Percentiles rank a stretch among this genome's conserved stretches.
Evolutionary conservation across 2,329 filamentous ascomycete genomes (phyloP).

Genomic region (Aspergillus fumigatiaffinis): DNA sequence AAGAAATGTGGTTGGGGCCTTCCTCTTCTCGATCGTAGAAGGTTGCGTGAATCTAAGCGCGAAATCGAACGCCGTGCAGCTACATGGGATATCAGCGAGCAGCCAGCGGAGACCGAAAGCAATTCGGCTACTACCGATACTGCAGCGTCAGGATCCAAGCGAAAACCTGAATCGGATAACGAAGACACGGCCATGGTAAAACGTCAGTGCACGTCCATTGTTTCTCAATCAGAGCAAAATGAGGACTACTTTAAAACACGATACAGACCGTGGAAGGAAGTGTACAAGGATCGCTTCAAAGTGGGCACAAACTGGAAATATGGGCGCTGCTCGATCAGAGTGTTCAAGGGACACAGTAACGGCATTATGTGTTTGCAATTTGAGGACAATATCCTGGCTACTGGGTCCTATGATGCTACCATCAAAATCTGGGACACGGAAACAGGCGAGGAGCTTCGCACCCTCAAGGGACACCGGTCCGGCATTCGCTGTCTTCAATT

Average conservation of each 20-base stretch:
- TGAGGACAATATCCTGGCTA: slow-evolving; percentile 85
- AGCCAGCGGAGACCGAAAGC: slow-evolving; percentile 19
- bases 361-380: slow-evolving; percentile 78
- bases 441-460: slow-evolving; percentile 80
- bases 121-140: slow-evolving; percentile 3
- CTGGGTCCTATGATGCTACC: slow-evolving; percentile 90
- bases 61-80: slow-evolving; percentile 71
- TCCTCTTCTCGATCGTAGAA: slow-evolving; percentile 82
- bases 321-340: slow-evolving; percentile 77
- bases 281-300: slow-evolving; percentile 92
- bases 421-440: slow-evolving; percentile 97
- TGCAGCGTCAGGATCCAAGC: slow-evolving; percentile 16
- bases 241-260: slow-evolving; percentile 50
- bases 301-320: slow-evolving; percentile 98
- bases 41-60: slow-evolving; percentile 79
- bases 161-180: slow-evolving; percentile 25
- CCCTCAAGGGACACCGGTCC: slow-evolving; percentile 73
- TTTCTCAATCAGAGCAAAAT: slow-evolving; percentile 27
- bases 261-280: slow-evolving; percentile 83
- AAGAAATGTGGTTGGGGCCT: slow-evolving; percentile 95
- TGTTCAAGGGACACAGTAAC: slow-evolving; percentile 83
- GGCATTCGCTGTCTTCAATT: slow-evolving; percentile 90
- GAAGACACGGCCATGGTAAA: slow-evolving; percentile 28
- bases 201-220: slow-evolving; percentile 27
- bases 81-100: slow-evolving; percentile 54